Evolutionary conservation across 768 basidiomycete species (phyloP).

Genomic region (Gloeophyllum trabeum): DNA sequence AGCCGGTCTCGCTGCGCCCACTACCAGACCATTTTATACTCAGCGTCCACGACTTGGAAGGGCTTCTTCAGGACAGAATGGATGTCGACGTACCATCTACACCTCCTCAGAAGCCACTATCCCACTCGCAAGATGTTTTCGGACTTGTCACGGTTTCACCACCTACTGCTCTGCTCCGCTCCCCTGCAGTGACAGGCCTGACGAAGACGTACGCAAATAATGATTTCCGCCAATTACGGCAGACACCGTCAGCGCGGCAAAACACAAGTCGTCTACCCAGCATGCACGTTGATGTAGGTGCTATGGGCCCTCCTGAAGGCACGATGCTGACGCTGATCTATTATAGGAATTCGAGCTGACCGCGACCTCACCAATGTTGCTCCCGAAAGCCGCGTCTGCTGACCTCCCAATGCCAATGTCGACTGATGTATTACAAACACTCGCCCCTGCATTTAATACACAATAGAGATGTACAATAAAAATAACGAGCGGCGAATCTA

Average conservation of each 20-base stretch:
- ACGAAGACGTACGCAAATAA: slow-evolving; percentile 78
- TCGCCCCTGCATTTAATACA: slow-evolving; percentile 3
- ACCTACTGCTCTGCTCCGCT: slow-evolving; percentile 56
- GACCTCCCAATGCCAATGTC: neutral
- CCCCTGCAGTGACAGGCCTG: slow-evolving; percentile 63
- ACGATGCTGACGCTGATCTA: slow-evolving; percentile 1
- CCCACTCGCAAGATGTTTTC: slow-evolving; percentile 36
- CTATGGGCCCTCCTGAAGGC: slow-evolving; percentile 14
- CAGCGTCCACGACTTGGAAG: slow-evolving; percentile 25
- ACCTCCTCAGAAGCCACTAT: slow-evolving; percentile 29
- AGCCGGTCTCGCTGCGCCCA: slow-evolving; percentile 12
- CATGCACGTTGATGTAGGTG: slow-evolving; percentile 66
- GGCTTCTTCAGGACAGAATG: slow-evolving; percentile 34
- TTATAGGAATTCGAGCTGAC: slow-evolving; percentile 6
- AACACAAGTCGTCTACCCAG: slow-evolving; percentile 84
- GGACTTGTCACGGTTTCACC: slow-evolving; percentile 60
- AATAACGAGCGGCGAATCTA: neutral
- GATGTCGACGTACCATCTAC: slow-evolving; percentile 34
- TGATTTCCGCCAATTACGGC: slow-evolving; percentile 70
- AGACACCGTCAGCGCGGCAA: slow-evolving; percentile 55
- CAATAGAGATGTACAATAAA: neutral
- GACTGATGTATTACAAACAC: neutral
- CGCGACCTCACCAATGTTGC: neutral
- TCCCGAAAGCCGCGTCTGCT: neutral
- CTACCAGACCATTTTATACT: slow-evolving; percentile 29